Evolutionary conservation across 805 yeast species (phyloP).

Genomic region (Helenozyma baotianmanensis): DNA sequence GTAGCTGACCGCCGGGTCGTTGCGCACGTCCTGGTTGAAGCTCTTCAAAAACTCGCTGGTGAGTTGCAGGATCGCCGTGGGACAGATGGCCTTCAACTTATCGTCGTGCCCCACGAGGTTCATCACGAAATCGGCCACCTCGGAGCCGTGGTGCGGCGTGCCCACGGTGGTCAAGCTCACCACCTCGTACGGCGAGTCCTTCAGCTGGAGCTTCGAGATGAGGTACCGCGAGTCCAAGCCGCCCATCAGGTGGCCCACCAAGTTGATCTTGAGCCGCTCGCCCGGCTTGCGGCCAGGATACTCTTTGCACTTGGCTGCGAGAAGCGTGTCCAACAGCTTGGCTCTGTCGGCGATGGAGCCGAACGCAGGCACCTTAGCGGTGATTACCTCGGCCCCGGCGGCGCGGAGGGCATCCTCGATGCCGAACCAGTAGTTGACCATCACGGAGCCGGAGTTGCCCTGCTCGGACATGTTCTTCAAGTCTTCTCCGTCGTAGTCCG

Average conservation of each 20-base stretch:
- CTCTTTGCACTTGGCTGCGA: slow-evolving; percentile 29
- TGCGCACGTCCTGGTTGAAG: slow-evolving; percentile 49
- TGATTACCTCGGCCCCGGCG: slow-evolving; percentile 64
- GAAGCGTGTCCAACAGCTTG: slow-evolving; percentile 44
- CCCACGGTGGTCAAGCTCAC: slow-evolving; percentile 77
- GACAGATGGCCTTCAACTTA: slow-evolving; percentile 17
- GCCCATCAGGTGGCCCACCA: slow-evolving; percentile 92
- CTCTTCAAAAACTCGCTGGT: slow-evolving; percentile 49
- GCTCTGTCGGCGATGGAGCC: slow-evolving; percentile 75
- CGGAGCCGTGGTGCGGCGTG: slow-evolving; percentile 87
- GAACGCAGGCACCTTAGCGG: slow-evolving; percentile 79
- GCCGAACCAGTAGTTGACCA: slow-evolving; percentile 79
- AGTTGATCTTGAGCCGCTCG: slow-evolving; percentile 51
- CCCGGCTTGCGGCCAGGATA: slow-evolving; percentile 13
- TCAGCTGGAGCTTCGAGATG: slow-evolving; percentile 46
- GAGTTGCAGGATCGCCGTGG: slow-evolving; percentile 53
- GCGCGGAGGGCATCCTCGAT: slow-evolving; percentile 55
- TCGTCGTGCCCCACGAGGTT: slow-evolving; percentile 23
- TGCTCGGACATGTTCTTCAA: slow-evolving; percentile 11
- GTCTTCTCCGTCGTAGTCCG: slow-evolving; percentile 6
- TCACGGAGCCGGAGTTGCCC: slow-evolving; percentile 26
- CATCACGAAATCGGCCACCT: slow-evolving; percentile 68
- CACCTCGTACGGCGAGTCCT: slow-evolving; percentile 46
- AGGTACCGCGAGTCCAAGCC: slow-evolving; percentile 81
- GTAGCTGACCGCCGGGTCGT: slow-evolving; percentile 64